Evolutionary conservation across 345 rosid species (phyloP).

Genomic region (Erodium maritimum): DNA sequence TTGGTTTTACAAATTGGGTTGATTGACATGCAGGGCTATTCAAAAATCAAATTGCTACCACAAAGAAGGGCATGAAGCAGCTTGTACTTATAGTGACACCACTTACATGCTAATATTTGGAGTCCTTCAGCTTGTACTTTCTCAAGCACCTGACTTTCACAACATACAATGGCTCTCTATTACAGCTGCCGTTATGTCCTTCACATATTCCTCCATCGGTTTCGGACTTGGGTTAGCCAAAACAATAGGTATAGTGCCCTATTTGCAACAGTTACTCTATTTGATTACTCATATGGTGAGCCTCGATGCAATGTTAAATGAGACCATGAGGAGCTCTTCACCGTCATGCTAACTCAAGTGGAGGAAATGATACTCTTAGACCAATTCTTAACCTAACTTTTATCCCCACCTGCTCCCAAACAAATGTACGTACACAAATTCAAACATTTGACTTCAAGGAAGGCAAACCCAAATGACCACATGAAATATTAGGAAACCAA

Average conservation of each 20-base stretch:
- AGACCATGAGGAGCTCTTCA: no score
- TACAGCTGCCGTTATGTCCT: slow-evolving; percentile 36
- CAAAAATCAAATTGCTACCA: slow-evolving; percentile 40
- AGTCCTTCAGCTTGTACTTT: slow-evolving; percentile 24
- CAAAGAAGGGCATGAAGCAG: slow-evolving; percentile 31
- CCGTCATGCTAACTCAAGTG: no score
- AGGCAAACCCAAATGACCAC: no score
- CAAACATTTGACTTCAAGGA: no score
- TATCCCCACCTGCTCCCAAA: no score
- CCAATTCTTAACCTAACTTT: no score
- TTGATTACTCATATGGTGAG: no score
- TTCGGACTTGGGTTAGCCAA: slow-evolving; percentile 34
- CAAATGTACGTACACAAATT: no score
- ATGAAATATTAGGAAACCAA: no score
- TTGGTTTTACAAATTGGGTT: no score
- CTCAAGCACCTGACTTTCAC: slow-evolving; percentile 36
- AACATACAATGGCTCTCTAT: slow-evolving; percentile 34
- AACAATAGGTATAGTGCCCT: slow-evolving; percentile 18
- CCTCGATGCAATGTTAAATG: no score
- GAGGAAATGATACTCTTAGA: no score
- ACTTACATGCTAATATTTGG: slow-evolving; percentile 32
- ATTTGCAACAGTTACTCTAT: neutral
- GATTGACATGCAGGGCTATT: slow-evolving; percentile 31
- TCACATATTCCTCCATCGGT: slow-evolving; percentile 32
- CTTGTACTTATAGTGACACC: slow-evolving; percentile 18